phyloP scores from a whole-genome alignment of 208 protist species.

The Acanthamoeba lenticulata region DNA sequence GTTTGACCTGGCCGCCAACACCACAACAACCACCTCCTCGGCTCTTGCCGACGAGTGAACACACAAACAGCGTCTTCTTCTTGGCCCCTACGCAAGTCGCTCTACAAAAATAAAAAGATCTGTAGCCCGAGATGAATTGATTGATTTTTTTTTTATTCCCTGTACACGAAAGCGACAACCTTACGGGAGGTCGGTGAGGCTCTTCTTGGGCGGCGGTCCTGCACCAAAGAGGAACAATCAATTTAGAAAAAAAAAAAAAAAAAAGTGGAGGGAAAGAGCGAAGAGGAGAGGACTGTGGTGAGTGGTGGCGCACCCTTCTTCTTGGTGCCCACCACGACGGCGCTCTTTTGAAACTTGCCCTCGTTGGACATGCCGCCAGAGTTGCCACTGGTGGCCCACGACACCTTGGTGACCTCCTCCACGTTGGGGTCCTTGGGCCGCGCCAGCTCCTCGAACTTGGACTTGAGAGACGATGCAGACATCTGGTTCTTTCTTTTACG shows the following conservation, averaged over 20 bases:
- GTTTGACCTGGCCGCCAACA: background rate
- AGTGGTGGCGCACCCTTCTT: background rate
- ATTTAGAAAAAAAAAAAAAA: background rate
- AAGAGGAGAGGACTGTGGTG: background rate
- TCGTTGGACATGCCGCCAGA: background rate
- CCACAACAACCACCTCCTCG: no score
- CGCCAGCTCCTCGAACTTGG: conserved; percentile 15
- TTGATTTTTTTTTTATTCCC: no score
- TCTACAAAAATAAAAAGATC: no score
- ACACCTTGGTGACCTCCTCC: background rate
- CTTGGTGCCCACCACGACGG: background rate
- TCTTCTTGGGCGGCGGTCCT: background rate
- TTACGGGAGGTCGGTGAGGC: background rate
- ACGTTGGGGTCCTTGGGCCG: background rate
- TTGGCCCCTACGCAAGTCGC: no score
- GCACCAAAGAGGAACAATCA: background rate
- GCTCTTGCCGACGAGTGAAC: no score
- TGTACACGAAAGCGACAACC: no score
- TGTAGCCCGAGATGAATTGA: no score
- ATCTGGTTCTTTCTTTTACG: background rate
- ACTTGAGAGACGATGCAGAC: background rate
- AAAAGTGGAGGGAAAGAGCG: background rate
- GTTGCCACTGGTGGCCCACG: background rate
- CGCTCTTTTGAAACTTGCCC: background rate
- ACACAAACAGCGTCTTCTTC: no score